Base-by-base conservation (phyloP, 202 grass and related monocot genomes). In the Saccharum hybrid region DNA sequence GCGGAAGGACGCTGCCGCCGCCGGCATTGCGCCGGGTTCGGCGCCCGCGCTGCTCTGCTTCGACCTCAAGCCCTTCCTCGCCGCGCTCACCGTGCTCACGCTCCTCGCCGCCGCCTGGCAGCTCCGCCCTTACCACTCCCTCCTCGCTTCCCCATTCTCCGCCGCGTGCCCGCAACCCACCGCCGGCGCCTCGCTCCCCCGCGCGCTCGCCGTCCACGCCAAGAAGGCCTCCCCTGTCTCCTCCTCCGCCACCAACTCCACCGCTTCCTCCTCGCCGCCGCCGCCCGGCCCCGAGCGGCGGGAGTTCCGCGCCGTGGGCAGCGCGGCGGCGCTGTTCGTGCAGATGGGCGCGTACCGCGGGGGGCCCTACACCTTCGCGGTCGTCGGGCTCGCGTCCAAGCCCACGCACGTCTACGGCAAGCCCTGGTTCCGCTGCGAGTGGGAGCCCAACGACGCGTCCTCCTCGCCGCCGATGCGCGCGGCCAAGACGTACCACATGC, bases 331-430 rank as follows among this genome's bases (percentile, higher is more conserved):
- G 82, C 88, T 97, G 52, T 97, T 97, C 66, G 92, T 94, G 23
- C 94, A 94, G 80, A 94, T 97, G 86, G 92, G 92, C 4, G 92
- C 94, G 1, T 97, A 97, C 76, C 90, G 94, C 7, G 94, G 94
- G 28, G 94, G 94, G 3, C 84, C 92, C 5, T 89, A 86, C 92
- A 97, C 94, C 4, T 97, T 97, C 75, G 88, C 94, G 0, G 45
- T 94, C 38, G 38, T 92, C 5, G 94, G 94, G 9, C 86, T 97
- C 10, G 92, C 94, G 0, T 97, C 92, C 59, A 97, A 97, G 84
- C 94, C 94, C 26, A 84, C 54, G 2, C 94, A 94, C 71, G 92
- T 97, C 43, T 94, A 83, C 85, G 90, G 92, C 76, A 97, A 92
- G 80, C 90, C 94, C 4, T 91, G 88, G 92, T 97, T 92, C 89